Evolutionary conservation across 805 yeast genomes (phyloP), one percentile per base, ranked within the genome.

Genomic region (Cyberlindnera galapagoensis): DNA sequence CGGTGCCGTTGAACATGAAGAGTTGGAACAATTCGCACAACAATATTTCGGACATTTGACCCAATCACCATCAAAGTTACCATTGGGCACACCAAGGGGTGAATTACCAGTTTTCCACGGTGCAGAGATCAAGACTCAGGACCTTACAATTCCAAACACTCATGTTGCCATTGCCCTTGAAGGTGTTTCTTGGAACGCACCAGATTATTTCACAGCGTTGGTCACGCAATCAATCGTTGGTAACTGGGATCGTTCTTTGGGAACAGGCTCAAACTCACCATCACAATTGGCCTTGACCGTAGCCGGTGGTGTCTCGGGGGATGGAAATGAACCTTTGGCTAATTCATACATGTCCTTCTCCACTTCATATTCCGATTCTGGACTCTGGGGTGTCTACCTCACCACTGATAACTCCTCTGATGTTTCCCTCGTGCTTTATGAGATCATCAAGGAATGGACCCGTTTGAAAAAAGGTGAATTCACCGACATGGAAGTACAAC

Each of bases 211-310:
- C 66, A 81, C 94, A 13, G 96, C 95, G 1, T 70, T 94, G 24
- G 95, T 90, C 1, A 94, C 97, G 6, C 97, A 92, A 63, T 96
- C 97, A 9, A 81, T 92, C 36, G 80, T 92, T 27, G 98, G 98
- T 23, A 84, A 87, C 50, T 92, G 97, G 97, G 97, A 92, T 59
- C 76, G 98, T 53, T 79, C 95, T 6, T 63, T 81, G 38, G 95
- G 95, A 21, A 67, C 83, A 9, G 92, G 90, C 22, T 71, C 82
- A 19, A 77, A 82, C 55, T 76, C 88, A 16, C 94, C 96, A 16
- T 81, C 96, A 4, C 86, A 87, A 31, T 67, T 92, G 35, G 85
- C 94, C 1, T 59, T 64, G 30, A 72, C 76, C 18, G 76, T 80
- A 17, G 69, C 81, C 21, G 65, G 67, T 47, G 70, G 75, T 19